Conservation (phyloP, 2,329 filamentous ascomycete genomes). For the Cryphonectria carpinicola region DNA sequence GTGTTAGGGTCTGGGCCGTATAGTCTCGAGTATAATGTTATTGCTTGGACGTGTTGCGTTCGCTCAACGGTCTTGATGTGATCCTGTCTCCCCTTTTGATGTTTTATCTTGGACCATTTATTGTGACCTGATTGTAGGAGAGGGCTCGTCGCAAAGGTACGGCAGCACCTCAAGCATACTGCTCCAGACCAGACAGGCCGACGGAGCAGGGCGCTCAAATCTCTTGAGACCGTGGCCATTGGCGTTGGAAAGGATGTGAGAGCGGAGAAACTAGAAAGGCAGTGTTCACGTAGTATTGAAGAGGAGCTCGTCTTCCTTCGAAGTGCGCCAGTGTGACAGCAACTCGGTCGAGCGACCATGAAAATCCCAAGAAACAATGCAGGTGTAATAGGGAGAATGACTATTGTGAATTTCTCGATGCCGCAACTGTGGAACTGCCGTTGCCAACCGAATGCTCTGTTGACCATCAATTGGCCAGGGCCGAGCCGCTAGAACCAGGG, state of each 20-base stretch:
- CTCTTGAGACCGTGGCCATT: slow-evolving; percentile 23
- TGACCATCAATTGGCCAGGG: slow-evolving; percentile 19
- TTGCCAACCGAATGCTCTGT: slow-evolving; percentile 15
- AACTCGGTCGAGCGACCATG: slow-evolving; percentile 7
- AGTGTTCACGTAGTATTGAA: neutral
- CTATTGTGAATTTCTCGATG: slow-evolving; percentile 17
- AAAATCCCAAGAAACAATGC: slow-evolving; percentile 10
- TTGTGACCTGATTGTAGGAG: slow-evolving; percentile 72
- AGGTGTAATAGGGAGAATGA: slow-evolving; percentile 9
- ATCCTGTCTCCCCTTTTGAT: slow-evolving; percentile 90
- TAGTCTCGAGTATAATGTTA: slow-evolving; percentile 76
- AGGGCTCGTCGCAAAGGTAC: slow-evolving; percentile 52
- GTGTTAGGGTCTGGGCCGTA: slow-evolving; percentile 73
- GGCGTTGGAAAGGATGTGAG: neutral
- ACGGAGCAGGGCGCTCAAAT: slow-evolving; percentile 14
- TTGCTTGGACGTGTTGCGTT: slow-evolving; percentile 68
- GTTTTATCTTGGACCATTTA: slow-evolving; percentile 95
- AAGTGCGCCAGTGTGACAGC: neutral
- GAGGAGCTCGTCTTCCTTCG: neutral
- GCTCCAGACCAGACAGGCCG: neutral
- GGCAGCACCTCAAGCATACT: slow-evolving; percentile 53
- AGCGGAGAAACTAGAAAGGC: neutral
- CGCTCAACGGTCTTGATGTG: slow-evolving; percentile 75
- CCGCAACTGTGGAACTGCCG: slow-evolving; percentile 25
- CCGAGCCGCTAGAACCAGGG: slow-evolving; percentile 25